Percentiles rank a stretch among this genome's conserved stretches.
Evolutionary conservation across 2,329 filamentous ascomycete species (phyloP).

Genomic region (Cadophora sp.): DNA sequence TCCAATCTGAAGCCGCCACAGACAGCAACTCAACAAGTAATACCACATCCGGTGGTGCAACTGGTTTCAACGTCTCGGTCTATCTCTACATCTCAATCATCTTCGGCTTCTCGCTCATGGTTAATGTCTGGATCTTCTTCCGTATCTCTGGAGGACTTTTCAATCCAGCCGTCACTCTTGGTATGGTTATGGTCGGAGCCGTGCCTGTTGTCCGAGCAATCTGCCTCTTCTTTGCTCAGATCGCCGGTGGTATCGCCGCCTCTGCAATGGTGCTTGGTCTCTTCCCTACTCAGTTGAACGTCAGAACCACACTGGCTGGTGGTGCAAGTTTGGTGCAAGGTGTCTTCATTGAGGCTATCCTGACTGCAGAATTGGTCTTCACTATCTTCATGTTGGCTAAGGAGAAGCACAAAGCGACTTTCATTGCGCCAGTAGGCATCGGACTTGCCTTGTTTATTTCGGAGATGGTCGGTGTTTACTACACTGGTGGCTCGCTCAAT

Average conservation of each 20-base stretch:
- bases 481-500: constrained; percentile 56
- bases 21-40: constrained; percentile 28
- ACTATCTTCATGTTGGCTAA: constrained; percentile 54
- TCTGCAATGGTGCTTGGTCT: constrained; percentile 51
- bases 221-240: constrained; percentile 45
- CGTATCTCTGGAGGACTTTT: constrained; percentile 59
- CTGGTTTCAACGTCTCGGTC: constrained; percentile 52
- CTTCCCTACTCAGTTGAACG: constrained; percentile 41
- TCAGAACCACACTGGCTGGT: constrained; percentile 51
- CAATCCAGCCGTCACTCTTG: constrained; percentile 54
- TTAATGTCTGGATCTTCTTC: constrained; percentile 63
- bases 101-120: constrained; percentile 50
- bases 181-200: constrained; percentile 45
- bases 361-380: constrained; percentile 56
- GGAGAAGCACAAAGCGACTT: constrained; percentile 53
- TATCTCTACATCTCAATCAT: constrained; percentile 45
- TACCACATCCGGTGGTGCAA: constrained; percentile 52
- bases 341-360: constrained; percentile 56
- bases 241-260: constrained; percentile 46
- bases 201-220: constrained; percentile 43
- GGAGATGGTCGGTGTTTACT: constrained; percentile 48
- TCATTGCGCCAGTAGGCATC: constrained; percentile 56
- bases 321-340: constrained; percentile 52
- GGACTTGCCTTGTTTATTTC: constrained; percentile 55
- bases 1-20: constrained; percentile 40